phyloP scores from a whole-genome alignment of 1,284 basidiomycete genomes.

The Paramarasmius palmivorus region DNA sequence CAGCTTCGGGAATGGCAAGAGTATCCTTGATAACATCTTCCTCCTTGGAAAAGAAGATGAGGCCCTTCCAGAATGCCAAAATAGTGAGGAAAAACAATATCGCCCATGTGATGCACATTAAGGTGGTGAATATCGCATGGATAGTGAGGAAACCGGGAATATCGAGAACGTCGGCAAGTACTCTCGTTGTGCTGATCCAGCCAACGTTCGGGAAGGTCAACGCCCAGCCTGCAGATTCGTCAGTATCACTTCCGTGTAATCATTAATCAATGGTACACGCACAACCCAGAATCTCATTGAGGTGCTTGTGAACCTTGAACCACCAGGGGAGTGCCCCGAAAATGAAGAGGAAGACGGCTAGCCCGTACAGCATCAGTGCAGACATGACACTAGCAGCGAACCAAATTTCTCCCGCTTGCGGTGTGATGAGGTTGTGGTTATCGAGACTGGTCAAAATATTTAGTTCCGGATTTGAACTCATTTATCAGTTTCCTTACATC shows the following conservation, averaged over 20 bases:
- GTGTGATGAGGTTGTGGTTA: constrained; percentile 37
- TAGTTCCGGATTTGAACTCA: neutral
- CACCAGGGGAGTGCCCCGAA: constrained; percentile 48
- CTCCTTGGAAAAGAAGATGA: constrained; percentile 44
- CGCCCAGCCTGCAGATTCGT: constrained; percentile 37
- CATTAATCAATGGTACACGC: constrained; percentile 15
- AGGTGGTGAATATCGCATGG: constrained; percentile 38
- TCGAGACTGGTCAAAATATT: constrained; percentile 30
- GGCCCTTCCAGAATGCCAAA: constrained; percentile 42
- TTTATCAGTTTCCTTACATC: constrained; percentile 30
- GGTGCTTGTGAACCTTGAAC: constrained; percentile 50
- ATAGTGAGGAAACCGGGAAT: constrained; percentile 38
- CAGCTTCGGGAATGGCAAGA: neutral
- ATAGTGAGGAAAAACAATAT: constrained; percentile 40
- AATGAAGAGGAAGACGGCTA: constrained; percentile 48
- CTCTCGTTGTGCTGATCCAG: constrained; percentile 44
- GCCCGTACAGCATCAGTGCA: constrained; percentile 43
- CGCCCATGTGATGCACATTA: constrained; percentile 41
- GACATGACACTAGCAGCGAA: constrained; percentile 41
- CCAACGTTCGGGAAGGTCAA: constrained; percentile 54
- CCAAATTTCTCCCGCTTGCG: constrained; percentile 47
- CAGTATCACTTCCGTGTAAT: neutral
- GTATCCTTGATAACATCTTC: constrained; percentile 44
- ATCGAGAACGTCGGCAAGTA: constrained; percentile 41
- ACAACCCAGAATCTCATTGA: constrained; percentile 51